These are phyloP conservation scores for Picea engelmannii DNA, from an alignment of 83 land plant species.

Conservation along the genomic window DNA sequence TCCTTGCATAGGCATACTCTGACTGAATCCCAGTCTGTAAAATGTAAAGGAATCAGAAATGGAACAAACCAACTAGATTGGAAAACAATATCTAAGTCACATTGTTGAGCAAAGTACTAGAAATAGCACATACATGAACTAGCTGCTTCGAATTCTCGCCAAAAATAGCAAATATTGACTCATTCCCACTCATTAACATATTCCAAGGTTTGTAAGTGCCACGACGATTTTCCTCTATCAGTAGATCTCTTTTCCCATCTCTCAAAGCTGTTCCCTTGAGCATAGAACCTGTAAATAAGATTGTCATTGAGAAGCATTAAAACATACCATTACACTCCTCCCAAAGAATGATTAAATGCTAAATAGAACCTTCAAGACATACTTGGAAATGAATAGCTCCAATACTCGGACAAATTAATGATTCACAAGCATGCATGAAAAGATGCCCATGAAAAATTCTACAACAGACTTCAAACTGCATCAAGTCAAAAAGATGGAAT, in stretches of 20 bases:
- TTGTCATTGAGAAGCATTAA: not conserved
- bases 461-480: not conserved
- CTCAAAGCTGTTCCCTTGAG: slow-evolving; percentile 19
- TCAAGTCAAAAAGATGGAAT: not conserved
- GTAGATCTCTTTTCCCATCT: slow-evolving; percentile 25
- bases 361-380: not conserved
- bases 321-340: too few species aligned
- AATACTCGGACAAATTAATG: not conserved
- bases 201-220: slow-evolving; percentile 25
- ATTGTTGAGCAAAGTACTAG: not conserved
- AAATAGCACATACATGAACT: slow-evolving; percentile 28
- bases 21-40: slow-evolving; percentile 62
- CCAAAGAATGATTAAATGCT: not conserved
- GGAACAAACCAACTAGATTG: not conserved
- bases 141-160: slow-evolving; percentile 19
- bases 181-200: slow-evolving; percentile 7
- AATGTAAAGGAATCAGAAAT: slow-evolving; percentile 5
- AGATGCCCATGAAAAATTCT: slow-evolving; percentile 3
- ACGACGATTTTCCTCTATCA: slow-evolving; percentile 34
- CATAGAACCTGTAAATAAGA: slow-evolving; percentile 20
- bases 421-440: slow-evolving; percentile 4
- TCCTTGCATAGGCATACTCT: slow-evolving; percentile 75
- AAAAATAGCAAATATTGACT: slow-evolving; percentile 8
- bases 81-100: not conserved
- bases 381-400: not conserved